Conservation (phyloP, 176 grass and related monocot genomes). For the Ensete glaucum region DNA sequence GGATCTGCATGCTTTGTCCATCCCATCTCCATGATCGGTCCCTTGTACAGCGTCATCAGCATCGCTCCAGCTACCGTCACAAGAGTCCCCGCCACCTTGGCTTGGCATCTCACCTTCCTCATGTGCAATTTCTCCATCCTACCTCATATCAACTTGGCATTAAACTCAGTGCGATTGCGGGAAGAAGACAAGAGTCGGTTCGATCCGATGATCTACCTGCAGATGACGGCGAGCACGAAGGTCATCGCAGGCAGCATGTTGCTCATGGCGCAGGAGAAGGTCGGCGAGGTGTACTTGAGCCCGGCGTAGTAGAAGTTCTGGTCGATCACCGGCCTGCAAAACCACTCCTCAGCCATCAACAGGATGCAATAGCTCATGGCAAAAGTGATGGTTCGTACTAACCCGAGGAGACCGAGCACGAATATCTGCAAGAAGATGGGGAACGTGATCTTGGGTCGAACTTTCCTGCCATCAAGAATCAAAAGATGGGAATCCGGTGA, state of each 20-base stretch:
- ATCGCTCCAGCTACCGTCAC: constrained; percentile 91
- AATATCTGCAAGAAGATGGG: constrained; percentile 65
- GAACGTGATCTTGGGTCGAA: constrained; percentile 49
- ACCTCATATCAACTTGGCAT: not conserved
- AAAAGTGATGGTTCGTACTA: too few species aligned
- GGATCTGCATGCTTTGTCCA: constrained; percentile 50
- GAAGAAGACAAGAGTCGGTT: not conserved
- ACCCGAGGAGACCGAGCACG: constrained; percentile 71
- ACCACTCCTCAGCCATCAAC: not conserved
- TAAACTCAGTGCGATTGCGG: too few species aligned
- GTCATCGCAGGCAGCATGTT: constrained; percentile 99
- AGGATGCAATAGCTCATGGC: too few species aligned
- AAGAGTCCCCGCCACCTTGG: constrained; percentile 76
- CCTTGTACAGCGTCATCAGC: constrained; percentile 99
- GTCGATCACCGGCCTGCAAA: constrained; percentile 72
- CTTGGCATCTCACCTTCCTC: constrained; percentile 71
- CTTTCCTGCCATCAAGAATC: constrained; percentile 32
- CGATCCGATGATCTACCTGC: constrained; percentile 31
- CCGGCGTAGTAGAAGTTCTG: constrained; percentile 96
- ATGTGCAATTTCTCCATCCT: constrained; percentile 92
- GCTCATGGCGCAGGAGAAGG: constrained; percentile 98
- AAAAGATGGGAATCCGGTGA: too few species aligned
- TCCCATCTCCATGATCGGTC: constrained; percentile 60
- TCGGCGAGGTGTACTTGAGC: constrained; percentile 85
- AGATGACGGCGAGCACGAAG: constrained; percentile 75